Conservation (phyloP, 345 rosid species). For the Sonneratia alba region DNA sequence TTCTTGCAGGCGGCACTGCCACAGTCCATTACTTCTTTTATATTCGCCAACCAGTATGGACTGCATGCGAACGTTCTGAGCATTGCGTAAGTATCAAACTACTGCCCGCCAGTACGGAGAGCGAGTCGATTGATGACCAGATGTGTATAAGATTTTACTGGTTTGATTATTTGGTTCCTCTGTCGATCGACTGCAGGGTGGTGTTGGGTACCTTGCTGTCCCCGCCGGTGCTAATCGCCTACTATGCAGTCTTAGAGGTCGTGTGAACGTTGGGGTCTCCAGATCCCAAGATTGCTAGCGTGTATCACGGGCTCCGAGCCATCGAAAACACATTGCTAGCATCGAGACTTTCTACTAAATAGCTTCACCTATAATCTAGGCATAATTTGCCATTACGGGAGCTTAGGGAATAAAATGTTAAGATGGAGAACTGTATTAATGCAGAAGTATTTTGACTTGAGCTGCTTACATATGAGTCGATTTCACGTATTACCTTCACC, state of each 20-base stretch:
- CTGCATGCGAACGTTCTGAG: slow-evolving; percentile 33
- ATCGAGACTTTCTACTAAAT: not conserved
- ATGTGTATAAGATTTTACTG: no score
- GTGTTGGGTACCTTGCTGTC: slow-evolving; percentile 29
- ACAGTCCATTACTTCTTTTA: slow-evolving; percentile 30
- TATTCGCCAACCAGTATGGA: slow-evolving; percentile 38
- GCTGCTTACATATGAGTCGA: no score
- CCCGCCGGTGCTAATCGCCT: slow-evolving; percentile 25
- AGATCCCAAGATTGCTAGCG: not conserved
- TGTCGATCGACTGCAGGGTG: slow-evolving; percentile 19
- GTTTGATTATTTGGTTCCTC: no score
- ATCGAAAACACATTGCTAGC: not conserved
- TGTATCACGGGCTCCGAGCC: not conserved
- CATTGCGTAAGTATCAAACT: slow-evolving; percentile 27
- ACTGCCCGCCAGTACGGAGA: not conserved
- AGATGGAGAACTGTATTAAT: not conserved
- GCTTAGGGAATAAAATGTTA: not conserved
- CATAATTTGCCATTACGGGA: not conserved
- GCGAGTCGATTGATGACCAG: not conserved
- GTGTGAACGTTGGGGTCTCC: not conserved
- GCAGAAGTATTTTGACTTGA: not conserved
- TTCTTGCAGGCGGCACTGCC: slow-evolving; percentile 36
- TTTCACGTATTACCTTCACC: not conserved
- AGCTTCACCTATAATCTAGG: not conserved
- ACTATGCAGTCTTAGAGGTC: slow-evolving; percentile 19